These are phyloP conservation scores for Colletotrichum agaves DNA, from an alignment of 2,329 filamentous ascomycete species.

Conservation along the genomic window DNA sequence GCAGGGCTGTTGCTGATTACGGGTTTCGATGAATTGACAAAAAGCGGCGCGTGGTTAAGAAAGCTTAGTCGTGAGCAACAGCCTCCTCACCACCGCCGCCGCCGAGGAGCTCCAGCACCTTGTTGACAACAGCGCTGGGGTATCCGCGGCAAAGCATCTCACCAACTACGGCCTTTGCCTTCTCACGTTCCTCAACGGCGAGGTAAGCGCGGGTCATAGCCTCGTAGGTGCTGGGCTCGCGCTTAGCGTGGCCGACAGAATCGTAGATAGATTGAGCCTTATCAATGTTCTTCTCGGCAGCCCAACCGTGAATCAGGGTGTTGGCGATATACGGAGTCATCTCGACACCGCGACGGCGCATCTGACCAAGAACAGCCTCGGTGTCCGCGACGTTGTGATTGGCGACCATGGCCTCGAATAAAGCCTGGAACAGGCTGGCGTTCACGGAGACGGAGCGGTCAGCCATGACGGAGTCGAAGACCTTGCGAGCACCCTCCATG, in stretches of 20 bases:
- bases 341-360: conserved; percentile 79
- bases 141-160: conserved; percentile 95
- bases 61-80: conserved; percentile 37
- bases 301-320: conserved; percentile 97
- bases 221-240: conserved; percentile 98
- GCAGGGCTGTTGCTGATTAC: conserved; percentile 27
- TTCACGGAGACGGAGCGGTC: conserved; percentile 76
- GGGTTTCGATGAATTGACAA: conserved; percentile 34
- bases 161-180: conserved; percentile 81
- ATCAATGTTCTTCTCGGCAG: conserved; percentile 80
- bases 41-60: conserved; percentile 4
- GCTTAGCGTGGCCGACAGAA: conserved; percentile 78
- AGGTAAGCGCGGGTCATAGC: conserved; percentile 97
- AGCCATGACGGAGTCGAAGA: conserved; percentile 84
- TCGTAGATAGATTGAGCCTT: conserved; percentile 85
- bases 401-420: conserved; percentile 97
- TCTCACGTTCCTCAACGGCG: conserved; percentile 80
- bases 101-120: conserved; percentile 90
- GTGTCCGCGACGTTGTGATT: conserved; percentile 87
- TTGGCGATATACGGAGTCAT: conserved; percentile 99
- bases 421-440: conserved; percentile 91
- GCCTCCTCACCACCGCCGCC: conserved; percentile 59
- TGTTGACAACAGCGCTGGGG: conserved; percentile 89
- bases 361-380: conserved; percentile 77
- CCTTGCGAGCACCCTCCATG: conserved; percentile 80